These are phyloP conservation scores for Penicillium sp. DNA, from an alignment of 2,329 filamentous ascomycete genomes.

Conservation along the genomic window DNA sequence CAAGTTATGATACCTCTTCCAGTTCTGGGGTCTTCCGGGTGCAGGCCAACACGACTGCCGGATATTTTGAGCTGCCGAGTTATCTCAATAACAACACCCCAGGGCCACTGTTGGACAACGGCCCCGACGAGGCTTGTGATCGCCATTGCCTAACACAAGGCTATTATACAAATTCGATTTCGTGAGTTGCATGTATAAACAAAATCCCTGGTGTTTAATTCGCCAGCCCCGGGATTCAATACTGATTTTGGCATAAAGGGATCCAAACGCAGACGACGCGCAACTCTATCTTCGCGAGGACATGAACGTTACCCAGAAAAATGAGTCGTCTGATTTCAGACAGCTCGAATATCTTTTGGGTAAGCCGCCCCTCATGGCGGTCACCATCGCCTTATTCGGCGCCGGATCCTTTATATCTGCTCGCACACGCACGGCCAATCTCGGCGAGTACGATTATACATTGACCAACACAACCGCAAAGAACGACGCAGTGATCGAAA, in stretches of 20 bases:
- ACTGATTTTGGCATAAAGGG: no score
- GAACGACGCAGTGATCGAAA: no score
- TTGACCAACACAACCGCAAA: not conserved
- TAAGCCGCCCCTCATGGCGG: not conserved
- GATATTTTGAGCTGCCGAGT: conserved; percentile 5
- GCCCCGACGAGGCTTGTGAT: not conserved
- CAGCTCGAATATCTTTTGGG: not conserved
- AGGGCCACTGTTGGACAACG: not conserved
- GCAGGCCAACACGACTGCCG: not conserved
- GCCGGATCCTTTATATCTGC: not conserved
- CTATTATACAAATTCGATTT: no score
- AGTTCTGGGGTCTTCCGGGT: not conserved
- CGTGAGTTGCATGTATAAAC: no score
- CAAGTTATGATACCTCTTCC: not conserved
- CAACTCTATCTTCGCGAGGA: no score
- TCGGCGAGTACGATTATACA: not conserved
- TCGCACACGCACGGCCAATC: not conserved
- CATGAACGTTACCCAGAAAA: no score
- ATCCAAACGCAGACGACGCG: no score
- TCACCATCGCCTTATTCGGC: not conserved
- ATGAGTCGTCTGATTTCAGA: no score
- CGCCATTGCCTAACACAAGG: not conserved
- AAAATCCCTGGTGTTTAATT: no score
- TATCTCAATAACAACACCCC: not conserved
- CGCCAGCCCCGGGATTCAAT: no score